A percentile compares a stretch with the other conserved stretches of the same genome.
Evolutionary conservation across 805 yeast genomes (phyloP).

Genomic region (Saturnispora zaruensis): DNA sequence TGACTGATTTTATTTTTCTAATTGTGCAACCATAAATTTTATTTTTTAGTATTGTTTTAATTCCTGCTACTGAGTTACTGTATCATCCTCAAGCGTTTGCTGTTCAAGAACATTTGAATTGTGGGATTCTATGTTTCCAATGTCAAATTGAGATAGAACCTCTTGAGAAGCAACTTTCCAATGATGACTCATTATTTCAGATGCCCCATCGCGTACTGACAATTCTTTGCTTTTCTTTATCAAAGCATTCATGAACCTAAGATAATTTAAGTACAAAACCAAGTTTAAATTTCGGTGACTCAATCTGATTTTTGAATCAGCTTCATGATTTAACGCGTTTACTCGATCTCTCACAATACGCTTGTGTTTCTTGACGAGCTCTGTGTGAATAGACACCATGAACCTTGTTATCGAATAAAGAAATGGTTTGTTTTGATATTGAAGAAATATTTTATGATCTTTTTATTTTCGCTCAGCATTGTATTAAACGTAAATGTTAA

Average conservation of each 20-base stretch:
- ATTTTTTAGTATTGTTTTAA: not conserved
- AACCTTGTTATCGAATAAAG: not conserved
- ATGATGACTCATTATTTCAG: slow-evolving; percentile 36
- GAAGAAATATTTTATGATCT: not conserved
- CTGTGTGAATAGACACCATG: slow-evolving; percentile 13
- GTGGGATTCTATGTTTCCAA: not conserved
- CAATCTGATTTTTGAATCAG: not conserved
- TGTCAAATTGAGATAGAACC: slow-evolving; percentile 9
- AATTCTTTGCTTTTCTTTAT: slow-evolving; percentile 32
- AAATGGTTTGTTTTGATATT: not conserved
- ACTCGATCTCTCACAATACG: slow-evolving; percentile 9
- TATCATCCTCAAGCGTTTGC: not conserved
- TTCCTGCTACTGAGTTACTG: not conserved
- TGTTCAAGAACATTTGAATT: not conserved
- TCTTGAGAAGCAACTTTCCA: slow-evolving; percentile 26
- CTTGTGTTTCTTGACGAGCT: slow-evolving; percentile 11
- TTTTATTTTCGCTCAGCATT: not conserved
- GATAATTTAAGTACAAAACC: slow-evolving; percentile 38
- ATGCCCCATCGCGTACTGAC: slow-evolving; percentile 34
- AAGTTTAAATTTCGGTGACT: slow-evolving; percentile 22
- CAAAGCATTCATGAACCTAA: slow-evolving; percentile 37
- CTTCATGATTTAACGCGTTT: slow-evolving; percentile 4
- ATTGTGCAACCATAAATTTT: not conserved
- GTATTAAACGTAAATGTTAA: too few species aligned
- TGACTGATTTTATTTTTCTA: not conserved